Percentiles rank a stretch among this genome's conserved stretches.
Conservation (phyloP, 192 early-diverging fungal species). For the Radiomyces spectabilis region DNA sequence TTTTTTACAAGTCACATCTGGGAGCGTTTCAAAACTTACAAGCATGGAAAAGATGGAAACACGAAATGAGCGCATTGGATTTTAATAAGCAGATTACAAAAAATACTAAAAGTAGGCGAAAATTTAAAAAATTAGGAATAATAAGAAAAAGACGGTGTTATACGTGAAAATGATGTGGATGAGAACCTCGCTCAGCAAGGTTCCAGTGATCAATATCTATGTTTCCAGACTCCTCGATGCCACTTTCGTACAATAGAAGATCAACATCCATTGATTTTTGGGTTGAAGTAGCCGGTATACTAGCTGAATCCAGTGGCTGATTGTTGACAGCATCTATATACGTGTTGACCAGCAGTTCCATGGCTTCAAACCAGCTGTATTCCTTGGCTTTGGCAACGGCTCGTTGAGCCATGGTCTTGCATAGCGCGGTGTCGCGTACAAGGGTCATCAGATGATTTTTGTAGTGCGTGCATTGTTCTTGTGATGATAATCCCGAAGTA, state of each 20-base stretch:
- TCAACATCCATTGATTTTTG: no score
- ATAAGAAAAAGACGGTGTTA: not conserved
- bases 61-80: not conserved
- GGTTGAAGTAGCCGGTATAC: no score
- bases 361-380: slow-evolving; percentile 17
- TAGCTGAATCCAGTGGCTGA: no score
- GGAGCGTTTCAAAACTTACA: no score
- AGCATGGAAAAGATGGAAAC: no score
- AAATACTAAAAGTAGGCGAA: not conserved
- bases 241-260: no score
- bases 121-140: not conserved
- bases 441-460: not conserved
- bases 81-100: not conserved
- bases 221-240: no score
- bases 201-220: no score
- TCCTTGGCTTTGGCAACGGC: slow-evolving; percentile 1
- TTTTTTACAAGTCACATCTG: no score
- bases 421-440: not conserved
- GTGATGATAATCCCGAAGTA: not conserved
- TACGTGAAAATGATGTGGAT: not conserved
- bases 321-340: slow-evolving; percentile 15
- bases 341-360: slow-evolving; percentile 20
- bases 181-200: no score
- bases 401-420: slow-evolving; percentile 4
- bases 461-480: slow-evolving; percentile 13